phyloP scores from a whole-genome alignment of 805 yeast genomes.

The Candida silvicultrix region DNA sequence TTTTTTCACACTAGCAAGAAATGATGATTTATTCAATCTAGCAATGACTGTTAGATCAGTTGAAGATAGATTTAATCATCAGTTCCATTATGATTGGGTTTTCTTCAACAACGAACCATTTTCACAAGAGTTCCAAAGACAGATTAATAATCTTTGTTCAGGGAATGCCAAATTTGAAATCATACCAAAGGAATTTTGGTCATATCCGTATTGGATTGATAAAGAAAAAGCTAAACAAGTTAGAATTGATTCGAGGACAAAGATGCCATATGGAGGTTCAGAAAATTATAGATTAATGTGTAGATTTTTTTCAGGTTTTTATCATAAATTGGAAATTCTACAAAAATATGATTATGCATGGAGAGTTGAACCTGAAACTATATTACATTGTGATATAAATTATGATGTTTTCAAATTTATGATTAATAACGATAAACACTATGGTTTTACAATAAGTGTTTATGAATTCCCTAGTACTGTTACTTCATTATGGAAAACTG shows the following conservation, averaged over 20 bases:
- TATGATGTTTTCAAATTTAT: constrained; percentile 45
- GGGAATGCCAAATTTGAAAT: constrained; percentile 36
- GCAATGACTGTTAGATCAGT: constrained; percentile 52
- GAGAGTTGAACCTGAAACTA: constrained; percentile 56
- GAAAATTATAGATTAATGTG: constrained; percentile 59
- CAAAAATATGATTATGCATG: constrained; percentile 47
- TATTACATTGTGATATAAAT: constrained; percentile 49
- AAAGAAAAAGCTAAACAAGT: constrained; percentile 25
- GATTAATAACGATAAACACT: constrained; percentile 35
- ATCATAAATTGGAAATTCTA: constrained; percentile 40
- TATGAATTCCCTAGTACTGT: constrained; percentile 48
- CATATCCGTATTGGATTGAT: constrained; percentile 38
- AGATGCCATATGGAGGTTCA: constrained; percentile 40
- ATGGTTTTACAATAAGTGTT: constrained; percentile 46
- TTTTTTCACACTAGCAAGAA: constrained; percentile 62
- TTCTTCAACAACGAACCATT: constrained; percentile 47
- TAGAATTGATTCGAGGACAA: constrained; percentile 23
- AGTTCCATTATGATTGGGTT: constrained; percentile 79
- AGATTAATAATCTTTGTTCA: constrained; percentile 28
- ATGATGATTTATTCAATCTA: constrained; percentile 46
- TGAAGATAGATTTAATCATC: constrained; percentile 73
- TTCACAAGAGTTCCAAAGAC: constrained; percentile 28
- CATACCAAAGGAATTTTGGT: constrained; percentile 42
- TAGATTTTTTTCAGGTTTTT: constrained; percentile 65
- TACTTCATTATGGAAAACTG: constrained; percentile 44